Conservation (phyloP, 2,329 filamentous ascomycete species). For the Fusarium domesticum region DNA sequence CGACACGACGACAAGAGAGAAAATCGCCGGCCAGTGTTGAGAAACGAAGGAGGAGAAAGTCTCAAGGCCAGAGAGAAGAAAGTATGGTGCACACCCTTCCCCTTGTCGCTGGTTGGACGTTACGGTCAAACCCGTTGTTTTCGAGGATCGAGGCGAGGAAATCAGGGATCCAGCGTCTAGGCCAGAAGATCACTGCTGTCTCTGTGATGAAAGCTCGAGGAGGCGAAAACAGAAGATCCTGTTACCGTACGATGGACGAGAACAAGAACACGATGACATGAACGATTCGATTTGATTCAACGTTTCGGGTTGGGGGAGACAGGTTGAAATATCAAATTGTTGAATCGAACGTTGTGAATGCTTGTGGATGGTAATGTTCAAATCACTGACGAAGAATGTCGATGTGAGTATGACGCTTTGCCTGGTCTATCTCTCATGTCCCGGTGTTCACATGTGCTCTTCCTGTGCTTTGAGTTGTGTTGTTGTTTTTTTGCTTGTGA, state of each 20-base stretch:
- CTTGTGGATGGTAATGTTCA: background rate
- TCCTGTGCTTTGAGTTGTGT: conserved; percentile 8
- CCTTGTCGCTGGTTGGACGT: background rate
- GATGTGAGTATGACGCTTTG: background rate
- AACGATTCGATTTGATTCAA: background rate
- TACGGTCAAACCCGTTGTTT: background rate
- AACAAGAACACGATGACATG: background rate
- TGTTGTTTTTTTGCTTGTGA: conserved; percentile 17
- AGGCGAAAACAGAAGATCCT: background rate
- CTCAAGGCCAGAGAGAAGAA: background rate
- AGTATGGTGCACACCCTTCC: background rate
- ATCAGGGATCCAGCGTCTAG: background rate
- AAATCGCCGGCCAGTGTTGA: background rate
- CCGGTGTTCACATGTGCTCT: background rate
- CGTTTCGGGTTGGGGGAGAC: background rate
- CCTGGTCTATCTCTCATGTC: background rate
- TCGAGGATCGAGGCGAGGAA: background rate
- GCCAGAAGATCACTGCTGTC: background rate
- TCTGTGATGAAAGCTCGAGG: background rate
- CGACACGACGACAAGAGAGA: conserved; percentile 7
- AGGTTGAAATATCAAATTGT: background rate
- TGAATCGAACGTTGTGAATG: background rate
- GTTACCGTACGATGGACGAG: background rate
- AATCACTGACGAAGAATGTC: background rate
- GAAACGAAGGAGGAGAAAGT: background rate